Conservation (phyloP, 495 filamentous ascomycete species). For the Xylaria palmicola region DNA sequence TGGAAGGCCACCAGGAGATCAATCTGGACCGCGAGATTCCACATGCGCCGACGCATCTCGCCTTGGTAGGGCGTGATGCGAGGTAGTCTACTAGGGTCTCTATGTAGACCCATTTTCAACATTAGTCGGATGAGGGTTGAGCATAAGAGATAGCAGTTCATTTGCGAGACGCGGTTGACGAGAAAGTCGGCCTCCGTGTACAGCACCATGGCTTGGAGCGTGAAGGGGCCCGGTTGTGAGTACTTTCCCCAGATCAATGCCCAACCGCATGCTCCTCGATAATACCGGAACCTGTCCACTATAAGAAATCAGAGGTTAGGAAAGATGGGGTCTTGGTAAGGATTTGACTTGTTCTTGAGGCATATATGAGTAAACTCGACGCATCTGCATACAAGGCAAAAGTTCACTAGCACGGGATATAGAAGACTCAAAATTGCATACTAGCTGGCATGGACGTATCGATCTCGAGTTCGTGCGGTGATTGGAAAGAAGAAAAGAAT, state of each 20-base stretch:
- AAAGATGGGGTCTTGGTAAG: background rate
- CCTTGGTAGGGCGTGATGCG: constrained; percentile 54
- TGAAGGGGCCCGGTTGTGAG: constrained; percentile 42
- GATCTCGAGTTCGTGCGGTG: constrained; percentile 39
- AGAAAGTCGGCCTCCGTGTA: constrained; percentile 49
- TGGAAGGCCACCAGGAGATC: constrained; percentile 54
- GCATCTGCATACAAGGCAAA: background rate
- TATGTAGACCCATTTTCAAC: constrained; percentile 56
- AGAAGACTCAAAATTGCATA: background rate
- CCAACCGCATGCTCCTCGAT: constrained; percentile 37
- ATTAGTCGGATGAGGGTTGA: constrained; percentile 51
- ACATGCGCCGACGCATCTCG: constrained; percentile 57
- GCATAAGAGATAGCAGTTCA: constrained; percentile 48
- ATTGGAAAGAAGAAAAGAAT: constrained; percentile 37
- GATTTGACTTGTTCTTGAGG: background rate
- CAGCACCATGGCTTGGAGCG: constrained; percentile 50
- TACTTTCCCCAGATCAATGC: constrained; percentile 48
- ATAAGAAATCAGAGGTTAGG: background rate
- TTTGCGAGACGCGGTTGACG: constrained; percentile 41
- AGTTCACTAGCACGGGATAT: too few species aligned
- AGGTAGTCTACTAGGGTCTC: constrained; percentile 48
- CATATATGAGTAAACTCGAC: background rate
- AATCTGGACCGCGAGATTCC: constrained; percentile 50
- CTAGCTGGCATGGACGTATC: constrained; percentile 29
- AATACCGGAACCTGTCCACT: constrained; percentile 38